Evolutionary conservation across 192 early-diverging fungal species (phyloP).

Genomic region (Pilobolus umbonatus): DNA sequence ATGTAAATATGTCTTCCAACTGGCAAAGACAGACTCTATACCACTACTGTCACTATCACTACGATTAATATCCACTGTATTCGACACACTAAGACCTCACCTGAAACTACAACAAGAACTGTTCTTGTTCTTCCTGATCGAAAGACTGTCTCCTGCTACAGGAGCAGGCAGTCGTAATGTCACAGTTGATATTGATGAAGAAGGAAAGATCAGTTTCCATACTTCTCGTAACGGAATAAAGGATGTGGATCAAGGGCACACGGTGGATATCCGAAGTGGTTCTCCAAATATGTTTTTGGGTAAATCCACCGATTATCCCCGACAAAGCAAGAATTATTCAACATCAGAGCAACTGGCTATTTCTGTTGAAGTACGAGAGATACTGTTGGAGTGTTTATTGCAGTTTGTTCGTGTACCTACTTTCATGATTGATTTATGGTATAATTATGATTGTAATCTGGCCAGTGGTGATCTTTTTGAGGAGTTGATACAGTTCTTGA

Average conservation of each 20-base stretch:
- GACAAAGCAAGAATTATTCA: constrained; percentile 10
- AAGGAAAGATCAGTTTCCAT: constrained; percentile 24
- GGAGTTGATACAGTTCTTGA: constrained; percentile 72
- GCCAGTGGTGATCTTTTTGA: constrained; percentile 84
- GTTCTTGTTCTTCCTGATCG: constrained; percentile 61
- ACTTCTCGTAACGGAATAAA: background rate
- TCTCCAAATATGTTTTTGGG: constrained; percentile 30
- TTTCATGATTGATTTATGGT: constrained; percentile 85
- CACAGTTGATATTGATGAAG: constrained; percentile 18
- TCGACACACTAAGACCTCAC: constrained; percentile 61
- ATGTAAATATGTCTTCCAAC: constrained; percentile 78
- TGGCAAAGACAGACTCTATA: constrained; percentile 51
- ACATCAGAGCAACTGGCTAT: constrained; percentile 32
- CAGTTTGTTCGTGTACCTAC: constrained; percentile 72
- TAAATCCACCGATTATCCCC: constrained; percentile 9
- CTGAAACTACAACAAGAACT: constrained; percentile 79
- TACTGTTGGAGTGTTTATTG: constrained; percentile 75
- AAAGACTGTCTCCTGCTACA: constrained; percentile 42
- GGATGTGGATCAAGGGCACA: background rate
- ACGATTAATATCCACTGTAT: constrained; percentile 61
- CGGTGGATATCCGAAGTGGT: constrained; percentile 22
- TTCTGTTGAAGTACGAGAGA: constrained; percentile 77
- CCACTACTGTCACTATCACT: constrained; percentile 59
- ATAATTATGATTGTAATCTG: constrained; percentile 90
- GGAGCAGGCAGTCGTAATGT: constrained; percentile 21